These are phyloP conservation scores for Sarocladium brachiariae DNA, from an alignment of 2,329 filamentous ascomycete species.

Conservation along the genomic window DNA sequence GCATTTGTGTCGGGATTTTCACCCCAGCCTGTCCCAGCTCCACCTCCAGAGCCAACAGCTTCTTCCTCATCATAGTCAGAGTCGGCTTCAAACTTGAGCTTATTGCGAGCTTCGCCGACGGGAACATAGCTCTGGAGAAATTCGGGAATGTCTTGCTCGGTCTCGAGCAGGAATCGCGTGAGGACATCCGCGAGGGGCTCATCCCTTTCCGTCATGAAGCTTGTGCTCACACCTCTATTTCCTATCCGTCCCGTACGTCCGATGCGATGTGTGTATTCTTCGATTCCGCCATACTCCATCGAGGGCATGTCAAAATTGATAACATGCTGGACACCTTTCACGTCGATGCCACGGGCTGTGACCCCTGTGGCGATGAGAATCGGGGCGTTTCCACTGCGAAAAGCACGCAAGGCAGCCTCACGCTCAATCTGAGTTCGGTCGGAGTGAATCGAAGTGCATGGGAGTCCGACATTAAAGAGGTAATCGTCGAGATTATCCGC, in stretches of 20 bases:
- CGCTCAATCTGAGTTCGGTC: constrained; percentile 86
- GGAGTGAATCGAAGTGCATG: constrained; percentile 80
- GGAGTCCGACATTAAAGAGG: constrained; percentile 71
- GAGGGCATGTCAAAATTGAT: constrained; percentile 89
- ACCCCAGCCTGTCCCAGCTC: constrained; percentile 13
- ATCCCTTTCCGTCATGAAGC: constrained; percentile 78
- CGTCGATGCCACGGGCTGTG: constrained; percentile 80
- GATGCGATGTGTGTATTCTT: constrained; percentile 91
- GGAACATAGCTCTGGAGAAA: constrained; percentile 65
- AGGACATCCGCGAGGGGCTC: constrained; percentile 65
- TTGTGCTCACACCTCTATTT: constrained; percentile 76
- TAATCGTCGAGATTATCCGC: constrained; percentile 86
- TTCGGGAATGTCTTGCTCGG: constrained; percentile 69
- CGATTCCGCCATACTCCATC: constrained; percentile 71
- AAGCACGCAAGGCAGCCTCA: constrained; percentile 83
- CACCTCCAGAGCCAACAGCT: constrained; percentile 16
- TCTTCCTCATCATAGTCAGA: constrained; percentile 42
- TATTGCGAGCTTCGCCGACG: constrained; percentile 38
- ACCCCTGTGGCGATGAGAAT: constrained; percentile 84
- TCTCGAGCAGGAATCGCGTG: constrained; percentile 76
- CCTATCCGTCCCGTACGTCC: constrained; percentile 94
- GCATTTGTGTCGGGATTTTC: constrained; percentile 15
- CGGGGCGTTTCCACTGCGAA: constrained; percentile 66
- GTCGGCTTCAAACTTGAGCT: constrained; percentile 49
- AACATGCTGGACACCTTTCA: constrained; percentile 80